Evolutionary conservation across 192 early-diverging fungal genomes (phyloP).

Genomic region (Oehlia diaphana): DNA sequence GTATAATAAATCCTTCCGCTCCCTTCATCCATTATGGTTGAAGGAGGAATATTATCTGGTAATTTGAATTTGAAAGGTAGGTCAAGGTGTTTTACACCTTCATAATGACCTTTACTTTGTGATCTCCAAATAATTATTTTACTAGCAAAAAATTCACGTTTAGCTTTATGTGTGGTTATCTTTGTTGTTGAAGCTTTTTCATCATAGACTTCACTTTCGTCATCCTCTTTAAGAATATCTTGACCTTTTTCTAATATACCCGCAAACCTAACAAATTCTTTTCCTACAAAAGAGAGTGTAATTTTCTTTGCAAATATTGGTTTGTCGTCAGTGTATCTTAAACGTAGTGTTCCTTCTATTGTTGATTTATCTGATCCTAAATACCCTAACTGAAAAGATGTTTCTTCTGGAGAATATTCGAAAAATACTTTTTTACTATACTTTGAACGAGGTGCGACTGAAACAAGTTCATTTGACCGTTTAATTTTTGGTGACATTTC

Average conservation of each 20-base stretch:
- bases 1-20: conserved; percentile 19
- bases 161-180: neutral
- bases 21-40: neutral
- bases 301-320: conserved; percentile 12
- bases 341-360: neutral
- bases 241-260: neutral
- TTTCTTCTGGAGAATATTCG: neutral
- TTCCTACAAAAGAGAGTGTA: neutral
- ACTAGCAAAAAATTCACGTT: neutral
- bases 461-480: neutral
- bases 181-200: too few species aligned
- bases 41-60: conserved; percentile 11
- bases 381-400: conserved; percentile 15
- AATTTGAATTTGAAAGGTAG: conserved; percentile 17
- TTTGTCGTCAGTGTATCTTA: neutral
- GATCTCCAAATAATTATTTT: neutral
- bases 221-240: neutral
- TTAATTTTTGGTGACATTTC: neutral
- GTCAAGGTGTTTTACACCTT: neutral
- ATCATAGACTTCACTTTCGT: neutral
- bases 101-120: conserved; percentile 19
- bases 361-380: neutral
- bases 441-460: neutral
- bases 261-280: neutral
- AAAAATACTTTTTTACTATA: conserved; percentile 10